Conservation (phyloP, 305 asterid genomes). For the Euphrasia arctica region DNA sequence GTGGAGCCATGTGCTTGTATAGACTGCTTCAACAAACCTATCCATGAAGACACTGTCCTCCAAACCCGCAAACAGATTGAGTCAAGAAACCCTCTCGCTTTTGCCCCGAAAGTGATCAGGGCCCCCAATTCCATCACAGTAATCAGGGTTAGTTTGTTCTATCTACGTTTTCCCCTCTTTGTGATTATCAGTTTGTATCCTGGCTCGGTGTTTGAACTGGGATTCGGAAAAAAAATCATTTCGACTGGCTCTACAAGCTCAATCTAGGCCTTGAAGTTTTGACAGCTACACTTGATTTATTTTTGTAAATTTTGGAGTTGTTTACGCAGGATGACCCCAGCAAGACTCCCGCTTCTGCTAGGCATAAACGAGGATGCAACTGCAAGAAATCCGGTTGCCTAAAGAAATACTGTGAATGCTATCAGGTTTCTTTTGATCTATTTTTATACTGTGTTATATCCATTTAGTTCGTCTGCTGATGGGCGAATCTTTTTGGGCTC, state of each 20-base stretch:
- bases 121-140: slow-evolving; percentile 53
- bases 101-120: slow-evolving; percentile 92
- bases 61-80: slow-evolving; percentile 94
- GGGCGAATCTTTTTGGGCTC: slow-evolving; percentile 8
- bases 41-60: slow-evolving; percentile 91
- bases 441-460: not conserved
- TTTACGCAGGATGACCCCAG: slow-evolving; percentile 63
- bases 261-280: too few relatives aligned
- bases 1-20: slow-evolving; percentile 95
- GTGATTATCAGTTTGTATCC: too few relatives aligned
- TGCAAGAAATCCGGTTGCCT: slow-evolving; percentile 97
- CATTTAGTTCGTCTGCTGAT: slow-evolving; percentile 29
- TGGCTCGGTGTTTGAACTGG: too few relatives aligned
- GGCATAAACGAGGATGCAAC: slow-evolving; percentile 99
- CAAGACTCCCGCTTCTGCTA: slow-evolving; percentile 97
- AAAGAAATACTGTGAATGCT: slow-evolving; percentile 98
- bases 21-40: slow-evolving; percentile 93
- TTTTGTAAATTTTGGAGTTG: not conserved
- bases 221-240: too few relatives aligned
- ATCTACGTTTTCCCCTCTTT: too few relatives aligned
- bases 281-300: not conserved
- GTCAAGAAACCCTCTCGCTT: slow-evolving; percentile 97
- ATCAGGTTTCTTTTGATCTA: slow-evolving; percentile 59
- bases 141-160: slow-evolving; percentile 43
- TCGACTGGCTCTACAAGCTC: too few relatives aligned